Conservation (phyloP, 306 rosid species). For the Fagus crenata region DNA sequence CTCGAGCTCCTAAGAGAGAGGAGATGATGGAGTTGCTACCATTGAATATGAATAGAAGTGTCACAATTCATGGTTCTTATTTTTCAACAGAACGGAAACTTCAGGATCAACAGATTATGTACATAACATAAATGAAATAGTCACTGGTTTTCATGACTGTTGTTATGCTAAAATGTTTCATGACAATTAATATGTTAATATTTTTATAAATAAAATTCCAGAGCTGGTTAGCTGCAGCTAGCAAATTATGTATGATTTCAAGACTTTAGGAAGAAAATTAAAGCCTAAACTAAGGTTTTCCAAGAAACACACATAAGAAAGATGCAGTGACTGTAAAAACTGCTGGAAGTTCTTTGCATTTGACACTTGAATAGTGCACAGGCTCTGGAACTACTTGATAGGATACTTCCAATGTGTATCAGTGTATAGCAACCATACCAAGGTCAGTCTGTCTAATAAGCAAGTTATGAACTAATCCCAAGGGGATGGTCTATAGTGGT, state of each 20-base stretch:
- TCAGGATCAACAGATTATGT: slow-evolving; percentile 1
- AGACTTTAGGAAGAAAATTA: background rate
- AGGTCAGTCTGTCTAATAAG: background rate
- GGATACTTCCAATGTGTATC: background rate
- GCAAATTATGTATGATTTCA: background rate
- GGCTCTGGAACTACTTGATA: background rate
- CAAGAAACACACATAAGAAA: background rate
- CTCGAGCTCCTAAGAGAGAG: background rate
- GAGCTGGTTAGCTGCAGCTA: background rate
- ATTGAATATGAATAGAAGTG: background rate
- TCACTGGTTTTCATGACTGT: background rate
- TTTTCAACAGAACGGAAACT: background rate
- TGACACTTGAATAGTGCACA: background rate
- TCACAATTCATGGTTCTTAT: background rate
- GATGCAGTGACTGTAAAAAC: background rate
- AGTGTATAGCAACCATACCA: background rate
- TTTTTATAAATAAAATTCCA: background rate
- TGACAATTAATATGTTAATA: background rate
- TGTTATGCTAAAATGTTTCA: background rate
- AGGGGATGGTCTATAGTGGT: too few species aligned
- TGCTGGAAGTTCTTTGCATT: background rate
- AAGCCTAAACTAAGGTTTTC: background rate
- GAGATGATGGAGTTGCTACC: background rate
- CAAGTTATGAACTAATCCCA: background rate
- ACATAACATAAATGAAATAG: slow-evolving; percentile 1